A percentile compares a stretch with the other conserved stretches of the same genome.
These are phyloP conservation scores for Wickerhamomyces xylosicus DNA, from an alignment of 805 yeast genomes.

Conservation along the genomic window DNA sequence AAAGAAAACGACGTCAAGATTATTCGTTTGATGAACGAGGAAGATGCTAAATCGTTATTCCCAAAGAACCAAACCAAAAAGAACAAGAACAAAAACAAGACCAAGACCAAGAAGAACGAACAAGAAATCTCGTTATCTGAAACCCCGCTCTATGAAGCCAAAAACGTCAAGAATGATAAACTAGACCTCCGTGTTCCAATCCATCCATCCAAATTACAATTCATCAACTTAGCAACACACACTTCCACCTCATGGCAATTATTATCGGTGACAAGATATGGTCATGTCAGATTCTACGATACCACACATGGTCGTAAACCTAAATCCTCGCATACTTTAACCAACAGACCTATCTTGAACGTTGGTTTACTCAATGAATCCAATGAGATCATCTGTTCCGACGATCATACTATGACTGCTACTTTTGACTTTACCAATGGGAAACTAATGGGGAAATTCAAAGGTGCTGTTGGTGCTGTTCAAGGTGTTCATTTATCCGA, in stretches of 20 bases:
- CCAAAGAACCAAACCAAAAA: neutral
- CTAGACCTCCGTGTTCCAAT: slow-evolving; percentile 77
- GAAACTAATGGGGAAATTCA: slow-evolving; percentile 54
- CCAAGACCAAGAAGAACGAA: slow-evolving; percentile 1
- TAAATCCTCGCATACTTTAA: slow-evolving; percentile 37
- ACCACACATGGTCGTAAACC: slow-evolving; percentile 65
- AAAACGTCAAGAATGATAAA: slow-evolving; percentile 73
- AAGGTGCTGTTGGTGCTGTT: slow-evolving; percentile 72
- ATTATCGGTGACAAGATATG: slow-evolving; percentile 61
- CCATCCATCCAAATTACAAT: slow-evolving; percentile 55
- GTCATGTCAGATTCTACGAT: slow-evolving; percentile 68
- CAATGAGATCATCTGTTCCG: slow-evolving; percentile 59
- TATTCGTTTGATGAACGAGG: slow-evolving; percentile 22
- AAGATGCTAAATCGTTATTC: too few species aligned
- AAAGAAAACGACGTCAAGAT: slow-evolving; percentile 65
- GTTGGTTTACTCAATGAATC: slow-evolving; percentile 16
- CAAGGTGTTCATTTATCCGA: slow-evolving; percentile 19
- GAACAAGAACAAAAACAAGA: slow-evolving; percentile 16
- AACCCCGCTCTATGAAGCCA: slow-evolving; percentile 48
- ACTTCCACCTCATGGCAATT: slow-evolving; percentile 35
- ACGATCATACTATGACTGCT: slow-evolving; percentile 57
- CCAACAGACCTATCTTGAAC: slow-evolving; percentile 43
- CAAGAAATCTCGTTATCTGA: slow-evolving; percentile 15
- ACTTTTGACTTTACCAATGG: slow-evolving; percentile 42
- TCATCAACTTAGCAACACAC: slow-evolving; percentile 26